Evolutionary conservation across 768 basidiomycete genomes (phyloP), one percentile per base, ranked within the genome.

Genomic region (Polyporus arcularius): DNA sequence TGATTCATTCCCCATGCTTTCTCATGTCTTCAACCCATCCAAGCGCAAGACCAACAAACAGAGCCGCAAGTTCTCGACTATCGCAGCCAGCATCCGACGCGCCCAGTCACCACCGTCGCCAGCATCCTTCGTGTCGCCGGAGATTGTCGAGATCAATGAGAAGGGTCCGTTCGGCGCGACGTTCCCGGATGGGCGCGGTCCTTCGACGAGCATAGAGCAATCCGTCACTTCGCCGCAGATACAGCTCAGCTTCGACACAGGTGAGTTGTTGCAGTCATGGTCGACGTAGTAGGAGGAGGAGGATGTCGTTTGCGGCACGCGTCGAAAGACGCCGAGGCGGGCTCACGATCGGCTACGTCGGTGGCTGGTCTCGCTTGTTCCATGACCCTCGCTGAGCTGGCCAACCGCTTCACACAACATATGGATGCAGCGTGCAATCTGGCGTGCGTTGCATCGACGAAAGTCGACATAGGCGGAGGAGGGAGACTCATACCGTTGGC

Each of bases 71-170:
- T 51, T 70, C 63, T 64, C 58, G 51, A 60, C 61, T 32, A 58
- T 65, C 26, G 49, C 64, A 6, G 14, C 16, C n/a, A 46, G 55
- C 42, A 39, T 57, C 9, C 58, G 62, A 2, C 66, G 71, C 15
- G 55, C 64, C 1, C 67, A 62, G 49, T 63, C 64, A 4, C 71
- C 71, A 16, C 67, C 68, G 0, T 71, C 70, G 0, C 70, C 70
- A 8, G 69, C 55, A 21, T 71, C 70, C 32, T 70, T 70, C 53
- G 65, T 55, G 40, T 72, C 71, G 4, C 67, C 67, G 26, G 68
- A 67, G 42, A 64, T 65, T 32, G 63, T 61, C 48, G 65, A 68
- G 46, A 66, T 67, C 57, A 65, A 67, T 61, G 65, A 65, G 14
- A 61, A 67, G 21, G 55, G 60, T 32, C 48, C 55, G 1, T 57